A percentile compares a stretch with the other conserved stretches of the same genome.
phyloP scores from a whole-genome alignment of 495 filamentous ascomycete genomes.

The Delitschia confertaspora region DNA sequence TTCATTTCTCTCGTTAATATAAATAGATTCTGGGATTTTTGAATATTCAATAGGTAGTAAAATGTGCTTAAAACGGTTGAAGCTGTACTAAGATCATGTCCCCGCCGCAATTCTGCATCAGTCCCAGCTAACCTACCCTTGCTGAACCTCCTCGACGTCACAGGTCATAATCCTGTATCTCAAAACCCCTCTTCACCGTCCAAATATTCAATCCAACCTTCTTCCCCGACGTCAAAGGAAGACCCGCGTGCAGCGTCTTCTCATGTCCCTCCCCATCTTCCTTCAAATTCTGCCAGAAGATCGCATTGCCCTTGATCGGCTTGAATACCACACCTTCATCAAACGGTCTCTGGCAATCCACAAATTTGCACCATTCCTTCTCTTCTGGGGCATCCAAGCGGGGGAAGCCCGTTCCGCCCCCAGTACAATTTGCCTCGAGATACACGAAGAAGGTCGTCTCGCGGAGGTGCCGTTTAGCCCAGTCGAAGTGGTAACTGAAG shows the following conservation, averaged over 20 bases:
- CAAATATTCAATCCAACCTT: constrained; percentile 54
- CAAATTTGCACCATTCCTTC: constrained; percentile 24
- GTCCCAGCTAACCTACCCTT: too few relatives aligned
- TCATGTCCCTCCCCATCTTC: constrained; percentile 41
- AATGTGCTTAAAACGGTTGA: too few relatives aligned
- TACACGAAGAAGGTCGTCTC: constrained; percentile 26
- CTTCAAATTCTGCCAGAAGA: constrained; percentile 48
- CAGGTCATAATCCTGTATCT: too few relatives aligned
- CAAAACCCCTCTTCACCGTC: constrained; percentile 28
- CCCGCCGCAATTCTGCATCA: too few relatives aligned
- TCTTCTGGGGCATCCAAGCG: constrained; percentile 21
- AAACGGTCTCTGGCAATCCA: constrained; percentile 29
- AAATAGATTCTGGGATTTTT: too few relatives aligned
- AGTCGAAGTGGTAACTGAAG: constrained; percentile 50
- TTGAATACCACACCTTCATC: constrained; percentile 45
- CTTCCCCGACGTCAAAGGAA: constrained; percentile 39
- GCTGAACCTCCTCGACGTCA: too few relatives aligned
- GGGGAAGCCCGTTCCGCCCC: constrained; percentile 26
- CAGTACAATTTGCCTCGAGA: constrained; percentile 14
- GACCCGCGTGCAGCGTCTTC: constrained; percentile 43
- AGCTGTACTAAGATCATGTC: too few relatives aligned
- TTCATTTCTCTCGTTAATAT: too few relatives aligned
- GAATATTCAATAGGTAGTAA: too few relatives aligned
- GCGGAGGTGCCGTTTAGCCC: constrained; percentile 43
- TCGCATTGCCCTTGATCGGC: constrained; percentile 43